Conservation (phyloP, 176 grass and related monocot genomes). For the Triticum monococcum region DNA sequence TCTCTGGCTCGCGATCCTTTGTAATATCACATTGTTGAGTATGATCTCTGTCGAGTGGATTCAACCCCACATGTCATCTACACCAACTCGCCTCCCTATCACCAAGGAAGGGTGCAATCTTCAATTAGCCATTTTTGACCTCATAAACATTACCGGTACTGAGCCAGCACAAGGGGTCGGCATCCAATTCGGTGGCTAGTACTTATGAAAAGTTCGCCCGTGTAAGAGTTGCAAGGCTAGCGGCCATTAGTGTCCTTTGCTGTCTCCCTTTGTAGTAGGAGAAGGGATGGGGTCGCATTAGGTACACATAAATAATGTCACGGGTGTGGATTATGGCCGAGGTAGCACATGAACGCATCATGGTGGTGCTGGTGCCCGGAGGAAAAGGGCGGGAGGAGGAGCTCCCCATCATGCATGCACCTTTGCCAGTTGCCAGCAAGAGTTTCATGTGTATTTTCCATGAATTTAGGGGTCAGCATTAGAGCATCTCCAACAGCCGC, state of each 20-base stretch:
- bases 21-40: too few species aligned
- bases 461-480: background rate
- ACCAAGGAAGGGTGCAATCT: background rate
- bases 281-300: slow-evolving; percentile 35
- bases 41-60: too few species aligned
- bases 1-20: too few species aligned
- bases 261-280: background rate
- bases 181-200: slow-evolving; percentile 10
- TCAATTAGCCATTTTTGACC: background rate
- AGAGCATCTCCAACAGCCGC: too few species aligned
- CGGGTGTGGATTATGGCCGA: background rate
- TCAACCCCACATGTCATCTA: too few species aligned
- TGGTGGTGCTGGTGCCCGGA: slow-evolving; percentile 12
- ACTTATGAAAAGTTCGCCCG: slow-evolving; percentile 14
- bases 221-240: background rate
- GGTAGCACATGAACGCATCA: background rate
- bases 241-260: background rate
- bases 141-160: background rate
- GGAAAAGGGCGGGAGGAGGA: background rate
- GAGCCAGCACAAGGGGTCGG: background rate
- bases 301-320: slow-evolving; percentile 34
- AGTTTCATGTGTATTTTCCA: background rate
- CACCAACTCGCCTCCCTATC: background rate
- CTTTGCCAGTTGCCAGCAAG: background rate
- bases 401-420: slow-evolving; percentile 15